Base-by-base conservation (phyloP, 768 basidiomycete species). In the Naematelia encephala region DNA sequence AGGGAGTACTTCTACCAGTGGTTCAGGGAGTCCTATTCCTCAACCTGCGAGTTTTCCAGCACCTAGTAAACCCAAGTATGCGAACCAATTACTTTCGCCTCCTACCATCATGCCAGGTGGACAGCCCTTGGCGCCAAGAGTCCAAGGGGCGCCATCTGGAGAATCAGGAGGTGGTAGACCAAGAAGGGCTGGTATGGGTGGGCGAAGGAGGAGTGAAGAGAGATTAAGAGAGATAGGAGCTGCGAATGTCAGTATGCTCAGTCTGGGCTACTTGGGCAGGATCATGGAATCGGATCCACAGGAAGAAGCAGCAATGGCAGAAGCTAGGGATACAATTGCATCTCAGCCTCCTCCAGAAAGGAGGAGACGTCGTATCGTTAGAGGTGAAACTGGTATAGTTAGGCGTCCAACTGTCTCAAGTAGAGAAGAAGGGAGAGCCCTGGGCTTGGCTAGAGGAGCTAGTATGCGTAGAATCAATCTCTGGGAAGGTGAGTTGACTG, bases 401-500 rank as follows among this genome's bases (percentile, higher is more conserved):
- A 62, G 68, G 25, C 27, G 66, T 14, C 60, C 58, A 11, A 69
- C 65, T 5, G 72, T 71, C 0, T 57, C 62, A 43, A 63, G 61
- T 3, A 58, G 69, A 51, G 69, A 74, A 51, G 72, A 74, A 47
- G 72, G 72, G 4, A 43, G 62, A 53, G 69, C 69, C 0, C 25
- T 70, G 11, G 72, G 69, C 16, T 27, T 74, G 34, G 69, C 69
- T 19, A 69, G 72, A 54, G 69, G 72, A n/a, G 72, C 72, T 1
- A 71, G 69, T 61, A 74, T 74, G 72, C 57, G 72, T 26, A 57
- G 72, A 34, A 42, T 67, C 5, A 74, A 71, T 54, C 65, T 74
- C 1, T 74, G 72, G 72, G 72, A 74, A 57, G 68, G 69, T 73
- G 46, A 54, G 72, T 66, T 39, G 34, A 16, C 34, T 5, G 29